A percentile compares a stretch with the other conserved stretches of the same genome.
These are phyloP conservation scores for Lactifluus pinguis DNA, from an alignment of 768 basidiomycete species.

Conservation along the genomic window DNA sequence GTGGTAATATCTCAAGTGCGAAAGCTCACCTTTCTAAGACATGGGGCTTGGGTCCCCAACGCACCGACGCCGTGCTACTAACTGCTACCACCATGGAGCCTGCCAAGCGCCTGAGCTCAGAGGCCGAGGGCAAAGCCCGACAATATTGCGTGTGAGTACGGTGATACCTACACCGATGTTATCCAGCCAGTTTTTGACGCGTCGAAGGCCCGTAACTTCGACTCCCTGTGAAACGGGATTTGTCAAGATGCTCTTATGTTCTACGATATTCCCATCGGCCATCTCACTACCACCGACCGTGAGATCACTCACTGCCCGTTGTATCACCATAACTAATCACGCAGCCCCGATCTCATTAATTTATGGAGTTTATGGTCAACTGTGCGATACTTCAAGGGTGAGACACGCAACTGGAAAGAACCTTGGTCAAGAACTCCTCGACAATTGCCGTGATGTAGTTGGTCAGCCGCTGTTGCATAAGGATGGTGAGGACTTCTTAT, in stretches of 20 bases:
- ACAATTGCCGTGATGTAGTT: slow-evolving; percentile 52
- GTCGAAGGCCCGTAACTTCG: slow-evolving; percentile 77
- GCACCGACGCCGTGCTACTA: slow-evolving; percentile 58
- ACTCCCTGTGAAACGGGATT: slow-evolving; percentile 63
- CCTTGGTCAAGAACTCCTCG: slow-evolving; percentile 71
- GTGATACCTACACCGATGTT: slow-evolving; percentile 66
- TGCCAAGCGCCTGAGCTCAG: slow-evolving; percentile 77
- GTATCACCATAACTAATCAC: slow-evolving; percentile 95
- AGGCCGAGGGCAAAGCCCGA: no score
- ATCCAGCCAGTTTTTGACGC: slow-evolving; percentile 93
- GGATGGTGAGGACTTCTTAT: slow-evolving; percentile 34
- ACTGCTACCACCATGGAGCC: slow-evolving; percentile 65
- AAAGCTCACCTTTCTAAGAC: no score
- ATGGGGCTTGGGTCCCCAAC: slow-evolving; percentile 92
- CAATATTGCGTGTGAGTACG: no score
- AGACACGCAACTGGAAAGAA: slow-evolving; percentile 91
- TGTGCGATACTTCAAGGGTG: slow-evolving; percentile 77
- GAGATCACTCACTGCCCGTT: slow-evolving; percentile 85
- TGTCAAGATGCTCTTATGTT: slow-evolving; percentile 96
- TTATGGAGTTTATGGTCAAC: slow-evolving; percentile 95
- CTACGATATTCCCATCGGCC: slow-evolving; percentile 95
- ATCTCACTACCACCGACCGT: slow-evolving; percentile 35
- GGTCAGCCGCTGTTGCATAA: slow-evolving; percentile 86
- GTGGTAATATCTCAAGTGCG: slow-evolving; percentile 50
- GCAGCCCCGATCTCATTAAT: slow-evolving; percentile 83